Evolutionary conservation across 2,329 filamentous ascomycete species (phyloP).

Genomic region (Fusarium oxysporum): DNA sequence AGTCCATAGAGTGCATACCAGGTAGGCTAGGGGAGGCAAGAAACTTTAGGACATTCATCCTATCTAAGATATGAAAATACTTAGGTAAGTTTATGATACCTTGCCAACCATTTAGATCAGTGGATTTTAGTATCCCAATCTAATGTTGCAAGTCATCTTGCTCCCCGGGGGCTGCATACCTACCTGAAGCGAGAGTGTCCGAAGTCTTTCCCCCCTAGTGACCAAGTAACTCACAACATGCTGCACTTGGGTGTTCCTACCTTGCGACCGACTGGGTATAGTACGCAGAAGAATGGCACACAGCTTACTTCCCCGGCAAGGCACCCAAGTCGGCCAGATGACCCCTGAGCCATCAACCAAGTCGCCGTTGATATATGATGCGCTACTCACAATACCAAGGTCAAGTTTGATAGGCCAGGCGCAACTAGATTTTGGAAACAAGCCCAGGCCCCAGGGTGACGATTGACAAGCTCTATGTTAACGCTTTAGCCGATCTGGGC

Average conservation of each 20-base stretch:
- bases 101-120: not conserved
- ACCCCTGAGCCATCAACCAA: not conserved
- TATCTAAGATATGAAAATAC: not conserved
- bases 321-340: not conserved
- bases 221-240: too few relatives aligned
- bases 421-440: not conserved
- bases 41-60: not conserved
- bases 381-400: too few relatives aligned
- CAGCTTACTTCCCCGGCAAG: not conserved
- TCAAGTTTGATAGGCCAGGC: not conserved
- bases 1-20: not conserved
- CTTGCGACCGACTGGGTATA: too few relatives aligned
- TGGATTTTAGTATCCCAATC: too few relatives aligned
- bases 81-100: not conserved
- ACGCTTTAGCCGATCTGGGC: not conserved
- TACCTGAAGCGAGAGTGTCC: too few relatives aligned
- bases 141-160: too few relatives aligned
- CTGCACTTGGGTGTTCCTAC: too few relatives aligned
- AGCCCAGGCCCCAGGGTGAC: not conserved
- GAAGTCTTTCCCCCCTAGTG: too few relatives aligned
- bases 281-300: not conserved
- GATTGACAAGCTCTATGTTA: not conserved
- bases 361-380: not conserved
- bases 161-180: too few relatives aligned
- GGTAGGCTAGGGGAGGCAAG: not conserved